phyloP scores from a whole-genome alignment of 1,139 yeast species.

The Lodderomyces orthopsilosis region DNA sequence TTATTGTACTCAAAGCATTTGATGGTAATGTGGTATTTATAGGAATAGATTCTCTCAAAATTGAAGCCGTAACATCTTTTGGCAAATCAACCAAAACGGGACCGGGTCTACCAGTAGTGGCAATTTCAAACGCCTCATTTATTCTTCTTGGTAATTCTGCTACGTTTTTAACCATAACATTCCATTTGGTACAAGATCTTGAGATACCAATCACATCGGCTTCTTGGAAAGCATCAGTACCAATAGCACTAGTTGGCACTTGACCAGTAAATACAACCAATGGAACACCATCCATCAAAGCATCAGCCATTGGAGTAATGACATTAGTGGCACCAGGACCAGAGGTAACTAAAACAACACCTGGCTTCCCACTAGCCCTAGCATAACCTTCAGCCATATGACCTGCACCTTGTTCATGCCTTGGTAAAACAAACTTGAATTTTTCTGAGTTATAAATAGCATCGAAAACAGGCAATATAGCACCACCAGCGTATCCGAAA shows the following conservation, averaged over 20 bases:
- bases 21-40: conserved; percentile 83
- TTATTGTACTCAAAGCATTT: conserved; percentile 67
- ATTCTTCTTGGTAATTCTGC: conserved; percentile 94
- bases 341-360: conserved; percentile 94
- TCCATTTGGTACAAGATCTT: conserved; percentile 97
- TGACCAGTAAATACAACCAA: conserved; percentile 97
- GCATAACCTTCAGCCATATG: conserved; percentile 99
- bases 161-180: conserved; percentile 94
- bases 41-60: conserved; percentile 84
- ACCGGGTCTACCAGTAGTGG: conserved; percentile 95
- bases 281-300: conserved; percentile 95
- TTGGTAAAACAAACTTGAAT: conserved; percentile 87
- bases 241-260: conserved; percentile 92
- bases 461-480: conserved; percentile 94
- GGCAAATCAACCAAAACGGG: conserved; percentile 97
- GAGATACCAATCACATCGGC: conserved; percentile 97
- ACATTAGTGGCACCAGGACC: conserved; percentile 99
- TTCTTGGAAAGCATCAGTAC: conserved; percentile 98
- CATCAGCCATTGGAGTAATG: conserved; percentile 96
- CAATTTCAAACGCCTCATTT: conserved; percentile 97
- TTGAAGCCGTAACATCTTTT: conserved; percentile 94
- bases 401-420: conserved; percentile 99
- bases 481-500: conserved; percentile 97
- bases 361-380: conserved; percentile 93
- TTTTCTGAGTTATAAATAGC: conserved; percentile 90